Base-by-base conservation (phyloP, 106 monocot genomes). In the Acorus gramineus region DNA sequence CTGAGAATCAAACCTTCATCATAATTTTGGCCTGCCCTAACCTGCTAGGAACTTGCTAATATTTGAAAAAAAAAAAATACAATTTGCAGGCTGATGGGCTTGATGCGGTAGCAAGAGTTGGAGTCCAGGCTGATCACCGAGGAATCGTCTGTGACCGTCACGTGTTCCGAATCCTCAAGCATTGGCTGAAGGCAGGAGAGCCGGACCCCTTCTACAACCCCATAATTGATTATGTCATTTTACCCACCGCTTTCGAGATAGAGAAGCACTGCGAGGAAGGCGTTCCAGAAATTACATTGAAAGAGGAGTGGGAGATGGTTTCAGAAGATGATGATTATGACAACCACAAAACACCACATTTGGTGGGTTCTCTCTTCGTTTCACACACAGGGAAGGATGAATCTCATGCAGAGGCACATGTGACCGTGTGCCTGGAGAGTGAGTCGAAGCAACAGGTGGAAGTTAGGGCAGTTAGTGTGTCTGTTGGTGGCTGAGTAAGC, bases 141-240 rank as follows among this genome's bases (percentile, higher is more conserved):
- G 83, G 91, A 51, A 91, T 91, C 57, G 49, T 98, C 9, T 63
- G 79, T 4, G 73, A 88, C 64, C 64, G 72, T 1, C 82, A 88
- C 66, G 96, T 91, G 8, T 96, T 98, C 53, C 83, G 91, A 61
- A 81, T 91, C 50, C 75, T 88, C 10, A 72, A 85, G 47, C 80
- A 83, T 60, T 98, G 91, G 96, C 74, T 98, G 46, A 80, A 83
- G 49, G 91, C 91, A 3, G 95, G 95, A 59, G 82, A 85, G 59
- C 83, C 87, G 4, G 96, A 98, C 77, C 96, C 96, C 42, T 98
- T 83, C 79, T 98, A 91, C 59, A 78, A 98, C 57, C 96, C 96
- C 46, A 55, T 98, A 46, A 98, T 85, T 55, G 91, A 98, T 60
- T 91, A 91, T 69, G 96, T 91, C 2, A 85, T 98, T 47, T 81